Percentiles rank a stretch among this genome's conserved stretches.
Evolutionary conservation across 2,329 filamentous ascomycete genomes (phyloP).

Genomic region (Pseudogymnoascus sp.): DNA sequence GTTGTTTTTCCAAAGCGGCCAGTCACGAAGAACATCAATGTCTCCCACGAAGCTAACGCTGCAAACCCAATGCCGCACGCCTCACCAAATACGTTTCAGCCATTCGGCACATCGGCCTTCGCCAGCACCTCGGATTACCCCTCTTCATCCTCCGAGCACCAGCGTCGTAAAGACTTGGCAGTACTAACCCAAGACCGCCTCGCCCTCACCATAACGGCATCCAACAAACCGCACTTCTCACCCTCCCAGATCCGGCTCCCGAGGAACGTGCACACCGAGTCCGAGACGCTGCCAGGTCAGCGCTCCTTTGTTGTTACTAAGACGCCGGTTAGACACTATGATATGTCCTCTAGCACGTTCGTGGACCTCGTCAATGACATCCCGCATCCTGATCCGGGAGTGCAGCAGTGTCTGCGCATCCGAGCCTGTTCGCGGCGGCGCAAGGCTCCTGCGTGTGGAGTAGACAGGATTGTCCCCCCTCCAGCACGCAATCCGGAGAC

Average conservation of each 20-base stretch:
- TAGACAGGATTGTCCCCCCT: neutral
- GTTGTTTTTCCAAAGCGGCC: constrained; percentile 35
- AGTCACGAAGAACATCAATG: neutral
- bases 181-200: constrained; percentile 21
- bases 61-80: neutral
- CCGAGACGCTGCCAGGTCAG: constrained; percentile 25
- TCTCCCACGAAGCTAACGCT: neutral
- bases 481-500: neutral
- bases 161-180: constrained; percentile 2
- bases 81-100: neutral
- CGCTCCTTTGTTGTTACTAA: constrained; percentile 42
- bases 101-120: neutral
- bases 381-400: constrained; percentile 27
- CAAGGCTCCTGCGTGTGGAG: constrained; percentile 24
- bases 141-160: neutral
- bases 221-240: constrained; percentile 32
- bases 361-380: constrained; percentile 52
- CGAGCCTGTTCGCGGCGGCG: constrained; percentile 39
- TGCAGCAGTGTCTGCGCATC: constrained; percentile 37
- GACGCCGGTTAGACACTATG: constrained; percentile 49
- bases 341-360: constrained; percentile 44
- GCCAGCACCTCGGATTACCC: neutral
- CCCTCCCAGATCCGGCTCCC: constrained; percentile 31
- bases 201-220: constrained; percentile 16
- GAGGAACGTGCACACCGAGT: constrained; percentile 40